Evolutionary conservation across 2,329 filamentous ascomycete genomes (phyloP), one percentile per base, ranked within the genome.

Genomic region (Aureobasidium sp.): DNA sequence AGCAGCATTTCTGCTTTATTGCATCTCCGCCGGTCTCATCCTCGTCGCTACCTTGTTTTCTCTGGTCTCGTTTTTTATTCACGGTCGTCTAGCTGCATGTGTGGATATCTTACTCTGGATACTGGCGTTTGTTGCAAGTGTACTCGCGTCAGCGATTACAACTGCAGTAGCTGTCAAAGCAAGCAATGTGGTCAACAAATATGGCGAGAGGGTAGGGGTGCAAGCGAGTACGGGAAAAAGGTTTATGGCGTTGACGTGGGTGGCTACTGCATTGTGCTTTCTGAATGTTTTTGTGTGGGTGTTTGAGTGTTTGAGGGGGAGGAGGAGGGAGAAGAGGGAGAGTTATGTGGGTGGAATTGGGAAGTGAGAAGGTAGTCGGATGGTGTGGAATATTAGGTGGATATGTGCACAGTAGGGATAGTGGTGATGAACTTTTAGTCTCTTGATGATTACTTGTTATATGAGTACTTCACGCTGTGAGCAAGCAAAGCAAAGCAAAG

Each of bases 111-210:
- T 78, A 7, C 67, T 85, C 9, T 72, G 80, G 21, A 68, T 76
- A 45, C 67, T 84, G n/a, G 78, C 80, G 0, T 82, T 85, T 64
- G 44, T 84, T 7, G 74, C 85, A 13, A 80, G 88, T 67, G 88
- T 88, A 3, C 85, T 86, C 58, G 85, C 88, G 51, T 92, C 88
- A 25, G 90, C 90, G 67, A 87, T 92, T 29, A 83, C 85, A 30
- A 88, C 83, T 0, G 86, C 88, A 21, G 72, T 85, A 5, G 78
- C 79, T 11, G 76, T 80, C 60, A 82, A 85, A 70, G 82, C 78
- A 3, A 72, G 77, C 2, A 67, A 79, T 21, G 67, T 81, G 0
- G 77, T 87, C 64, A 85, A 84, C 64, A 69, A 79, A 32, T 77
- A 82, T 59, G 82, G 81, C 5, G 71, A 77, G 16, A 69, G 74